Evolutionary conservation across 768 basidiomycete species (phyloP).

Genomic region (Podaxis sp.): DNA sequence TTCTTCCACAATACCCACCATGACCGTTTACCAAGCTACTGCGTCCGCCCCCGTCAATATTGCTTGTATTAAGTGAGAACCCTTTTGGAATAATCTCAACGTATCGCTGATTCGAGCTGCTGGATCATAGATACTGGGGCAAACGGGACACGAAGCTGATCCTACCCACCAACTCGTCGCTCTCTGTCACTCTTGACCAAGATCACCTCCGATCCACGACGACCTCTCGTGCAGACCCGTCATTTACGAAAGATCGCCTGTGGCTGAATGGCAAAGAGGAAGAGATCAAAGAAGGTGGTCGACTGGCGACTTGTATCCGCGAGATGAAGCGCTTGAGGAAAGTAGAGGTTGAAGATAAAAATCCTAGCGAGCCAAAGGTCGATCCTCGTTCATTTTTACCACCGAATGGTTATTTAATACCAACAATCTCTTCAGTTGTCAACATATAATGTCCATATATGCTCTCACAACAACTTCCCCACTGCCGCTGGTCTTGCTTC

Average conservation of each 20-base stretch:
- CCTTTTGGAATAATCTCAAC: background rate
- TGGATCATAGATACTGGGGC: conserved; percentile 84
- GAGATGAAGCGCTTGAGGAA: conserved; percentile 83
- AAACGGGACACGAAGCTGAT: conserved; percentile 96
- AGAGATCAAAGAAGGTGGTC: conserved; percentile 76
- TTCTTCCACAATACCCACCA: background rate
- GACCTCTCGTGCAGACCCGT: conserved; percentile 79
- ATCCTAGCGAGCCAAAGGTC: conserved; percentile 67
- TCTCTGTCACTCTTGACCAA: conserved; percentile 97
- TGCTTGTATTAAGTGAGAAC: conserved; percentile 88
- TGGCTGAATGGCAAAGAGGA: conserved; percentile 97
- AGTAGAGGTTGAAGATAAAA: conserved; percentile 66
- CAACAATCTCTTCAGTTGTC: conserved; percentile 52
- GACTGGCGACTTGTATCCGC: conserved; percentile 79
- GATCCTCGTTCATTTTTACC: conserved; percentile 10
- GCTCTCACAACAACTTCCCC: conserved; percentile 98
- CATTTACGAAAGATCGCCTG: conserved; percentile 73
- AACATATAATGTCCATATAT: conserved; percentile 75
- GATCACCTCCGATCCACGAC: conserved; percentile 95
- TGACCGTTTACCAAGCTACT: conserved; percentile 73
- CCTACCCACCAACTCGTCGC: conserved; percentile 94
- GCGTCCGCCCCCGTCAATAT: conserved; percentile 95
- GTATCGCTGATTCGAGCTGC: background rate
- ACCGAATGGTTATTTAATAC: background rate
- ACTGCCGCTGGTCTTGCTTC: conserved; percentile 98